phyloP scores from a whole-genome alignment of 2,329 filamentous ascomycete species.

The Aspergillus terreus region DNA sequence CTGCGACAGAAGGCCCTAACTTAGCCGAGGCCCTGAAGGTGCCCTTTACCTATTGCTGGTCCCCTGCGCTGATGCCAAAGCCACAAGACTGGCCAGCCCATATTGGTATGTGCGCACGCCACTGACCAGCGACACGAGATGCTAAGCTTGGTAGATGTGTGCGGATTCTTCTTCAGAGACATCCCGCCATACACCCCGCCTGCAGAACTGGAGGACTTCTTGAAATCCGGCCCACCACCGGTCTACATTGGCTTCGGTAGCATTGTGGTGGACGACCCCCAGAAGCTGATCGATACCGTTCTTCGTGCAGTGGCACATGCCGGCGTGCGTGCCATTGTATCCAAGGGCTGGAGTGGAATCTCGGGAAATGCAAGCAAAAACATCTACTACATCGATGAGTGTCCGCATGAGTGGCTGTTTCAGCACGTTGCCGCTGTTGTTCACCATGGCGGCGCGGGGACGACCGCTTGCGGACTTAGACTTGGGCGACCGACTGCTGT shows the following conservation, averaged over 20 bases:
- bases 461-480: conserved; percentile 52
- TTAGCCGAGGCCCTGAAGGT: conserved; percentile 33
- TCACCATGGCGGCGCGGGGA: conserved; percentile 60
- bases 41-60: conserved; percentile 46
- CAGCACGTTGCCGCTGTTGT: conserved; percentile 53
- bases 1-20: conserved; percentile 32
- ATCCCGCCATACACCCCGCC: conserved; percentile 36
- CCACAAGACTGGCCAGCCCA: conserved; percentile 38
- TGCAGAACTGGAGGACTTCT: conserved; percentile 40
- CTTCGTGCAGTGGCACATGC: conserved; percentile 44
- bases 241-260: conserved; percentile 57
- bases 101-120: conserved; percentile 24
- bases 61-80: conserved; percentile 37
- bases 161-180: conserved; percentile 45
- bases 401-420: conserved; percentile 58
- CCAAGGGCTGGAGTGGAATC: conserved; percentile 52
- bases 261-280: conserved; percentile 52
- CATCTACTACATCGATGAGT: conserved; percentile 52
- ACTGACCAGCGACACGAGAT: neutral
- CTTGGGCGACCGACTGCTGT: conserved; percentile 51
- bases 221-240: conserved; percentile 45
- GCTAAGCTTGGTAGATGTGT: conserved; percentile 25
- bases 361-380: conserved; percentile 30
- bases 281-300: conserved; percentile 42
- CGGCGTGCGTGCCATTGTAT: conserved; percentile 52